These are phyloP conservation scores for Sophora flavescens DNA, from an alignment of 306 rosid species.

Conservation along the genomic window DNA sequence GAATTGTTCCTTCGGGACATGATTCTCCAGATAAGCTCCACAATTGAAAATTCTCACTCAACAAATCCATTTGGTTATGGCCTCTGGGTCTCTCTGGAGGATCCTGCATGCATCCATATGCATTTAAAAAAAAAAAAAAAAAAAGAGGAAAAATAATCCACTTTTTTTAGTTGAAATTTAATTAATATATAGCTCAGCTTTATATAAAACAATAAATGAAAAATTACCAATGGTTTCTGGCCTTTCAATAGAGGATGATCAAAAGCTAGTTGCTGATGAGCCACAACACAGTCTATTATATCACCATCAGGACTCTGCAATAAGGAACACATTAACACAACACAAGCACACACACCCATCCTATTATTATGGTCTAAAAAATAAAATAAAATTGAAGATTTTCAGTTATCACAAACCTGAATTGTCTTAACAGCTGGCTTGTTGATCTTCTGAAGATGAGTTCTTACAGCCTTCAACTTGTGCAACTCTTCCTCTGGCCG, in stretches of 20 bases:
- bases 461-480: conserved; percentile 55
- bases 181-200: not conserved
- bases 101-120: conserved; percentile 58
- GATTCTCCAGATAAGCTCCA: conserved; percentile 79
- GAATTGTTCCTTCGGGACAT: conserved; percentile 84
- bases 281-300: conserved; percentile 74
- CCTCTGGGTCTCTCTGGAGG: conserved; percentile 77
- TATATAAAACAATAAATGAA: not conserved
- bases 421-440: conserved; percentile 75
- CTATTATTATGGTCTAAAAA: not conserved
- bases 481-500: conserved; percentile 56
- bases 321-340: too few species aligned
- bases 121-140: not conserved
- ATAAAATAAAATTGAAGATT: not conserved
- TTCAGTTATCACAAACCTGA: conserved; percentile 51
- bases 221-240: conserved; percentile 73
- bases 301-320: conserved; percentile 95
- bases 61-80: conserved; percentile 35
- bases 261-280: conserved; percentile 83
- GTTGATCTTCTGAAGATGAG: conserved; percentile 68
- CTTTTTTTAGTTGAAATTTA: not conserved
- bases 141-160: not conserved
- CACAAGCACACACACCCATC: not conserved
- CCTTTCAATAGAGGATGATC: conserved; percentile 82
- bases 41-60: conserved; percentile 60